phyloP scores from a whole-genome alignment of 2,329 filamentous ascomycete species.

The Colletotrichum sp. region DNA sequence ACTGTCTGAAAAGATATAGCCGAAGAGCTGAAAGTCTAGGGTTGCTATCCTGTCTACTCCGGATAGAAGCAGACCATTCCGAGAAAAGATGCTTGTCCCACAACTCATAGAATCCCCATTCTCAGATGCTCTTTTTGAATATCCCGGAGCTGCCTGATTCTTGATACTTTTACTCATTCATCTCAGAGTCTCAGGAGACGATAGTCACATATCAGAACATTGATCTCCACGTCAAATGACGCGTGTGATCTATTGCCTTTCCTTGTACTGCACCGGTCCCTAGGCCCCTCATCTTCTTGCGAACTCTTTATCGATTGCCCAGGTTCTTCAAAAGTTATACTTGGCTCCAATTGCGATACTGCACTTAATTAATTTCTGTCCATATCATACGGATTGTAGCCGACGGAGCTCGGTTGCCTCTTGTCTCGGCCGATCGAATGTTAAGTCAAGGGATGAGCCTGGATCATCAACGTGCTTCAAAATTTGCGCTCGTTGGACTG shows the following conservation, averaged over 20 bases:
- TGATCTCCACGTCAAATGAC: too few relatives aligned
- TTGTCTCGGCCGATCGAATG: neutral
- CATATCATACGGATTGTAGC: neutral
- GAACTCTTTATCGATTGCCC: too few relatives aligned
- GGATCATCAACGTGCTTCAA: neutral
- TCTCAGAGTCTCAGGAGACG: too few relatives aligned
- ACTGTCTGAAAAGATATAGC: too few relatives aligned
- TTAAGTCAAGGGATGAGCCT: neutral
- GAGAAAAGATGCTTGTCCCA: neutral
- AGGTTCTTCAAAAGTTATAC: too few relatives aligned
- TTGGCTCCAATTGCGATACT: too few relatives aligned
- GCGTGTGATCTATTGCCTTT: too few relatives aligned
- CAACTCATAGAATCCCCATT: neutral
- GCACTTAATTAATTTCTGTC: too few relatives aligned
- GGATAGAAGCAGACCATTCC: neutral
- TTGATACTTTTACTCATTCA: too few relatives aligned
- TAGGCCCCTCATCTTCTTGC: too few relatives aligned
- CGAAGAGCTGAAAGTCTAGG: neutral
- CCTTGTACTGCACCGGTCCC: too few relatives aligned
- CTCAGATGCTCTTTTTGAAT: neutral
- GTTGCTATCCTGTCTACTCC: neutral
- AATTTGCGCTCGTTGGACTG: neutral
- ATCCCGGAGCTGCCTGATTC: neutral
- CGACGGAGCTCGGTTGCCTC: neutral
- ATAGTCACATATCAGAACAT: too few relatives aligned